phyloP scores from a whole-genome alignment of 2,329 filamentous ascomycete species.

The Xylariomycetidae sp. region DNA sequence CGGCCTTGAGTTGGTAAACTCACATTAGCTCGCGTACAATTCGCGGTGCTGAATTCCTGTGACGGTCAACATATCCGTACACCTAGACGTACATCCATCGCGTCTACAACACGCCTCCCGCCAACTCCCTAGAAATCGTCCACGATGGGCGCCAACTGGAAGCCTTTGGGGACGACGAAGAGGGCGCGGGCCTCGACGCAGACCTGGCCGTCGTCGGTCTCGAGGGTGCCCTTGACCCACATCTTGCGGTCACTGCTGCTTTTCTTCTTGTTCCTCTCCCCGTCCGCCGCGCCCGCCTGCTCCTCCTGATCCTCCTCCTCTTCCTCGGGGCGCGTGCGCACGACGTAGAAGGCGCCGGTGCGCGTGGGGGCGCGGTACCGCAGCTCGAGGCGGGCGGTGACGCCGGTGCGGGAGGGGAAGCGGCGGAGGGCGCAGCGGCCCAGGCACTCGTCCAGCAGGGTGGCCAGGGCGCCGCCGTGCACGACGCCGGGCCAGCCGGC shows the following conservation, averaged over 20 bases:
- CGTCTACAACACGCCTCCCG: background rate
- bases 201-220: slow-evolving; percentile 47
- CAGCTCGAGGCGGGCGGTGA: slow-evolving; percentile 53
- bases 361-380: slow-evolving; percentile 57
- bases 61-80: no score
- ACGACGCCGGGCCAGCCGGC: slow-evolving; percentile 66
- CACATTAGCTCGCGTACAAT: no score
- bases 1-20: no score
- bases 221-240: slow-evolving; percentile 48
- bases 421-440: slow-evolving; percentile 52
- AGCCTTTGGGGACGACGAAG: slow-evolving; percentile 51
- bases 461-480: slow-evolving; percentile 66
- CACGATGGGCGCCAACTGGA: slow-evolving; percentile 33
- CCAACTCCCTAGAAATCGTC: slow-evolving; percentile 29
- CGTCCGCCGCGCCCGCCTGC: slow-evolving; percentile 1
- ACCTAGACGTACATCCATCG: background rate
- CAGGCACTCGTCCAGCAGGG: slow-evolving; percentile 62
- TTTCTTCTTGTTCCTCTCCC: background rate
- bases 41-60: no score
- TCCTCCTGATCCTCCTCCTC: slow-evolving; percentile 20
- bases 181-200: slow-evolving; percentile 53
- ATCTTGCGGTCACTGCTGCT: slow-evolving; percentile 45
- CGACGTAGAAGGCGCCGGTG: slow-evolving; percentile 57
- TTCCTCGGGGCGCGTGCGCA: slow-evolving; percentile 42
- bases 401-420: slow-evolving; percentile 42